Evolutionary conservation across 176 grass and related monocot genomes (phyloP), one percentile per base, ranked within the genome.

Genomic region (Puccinellia tenuiflora): DNA sequence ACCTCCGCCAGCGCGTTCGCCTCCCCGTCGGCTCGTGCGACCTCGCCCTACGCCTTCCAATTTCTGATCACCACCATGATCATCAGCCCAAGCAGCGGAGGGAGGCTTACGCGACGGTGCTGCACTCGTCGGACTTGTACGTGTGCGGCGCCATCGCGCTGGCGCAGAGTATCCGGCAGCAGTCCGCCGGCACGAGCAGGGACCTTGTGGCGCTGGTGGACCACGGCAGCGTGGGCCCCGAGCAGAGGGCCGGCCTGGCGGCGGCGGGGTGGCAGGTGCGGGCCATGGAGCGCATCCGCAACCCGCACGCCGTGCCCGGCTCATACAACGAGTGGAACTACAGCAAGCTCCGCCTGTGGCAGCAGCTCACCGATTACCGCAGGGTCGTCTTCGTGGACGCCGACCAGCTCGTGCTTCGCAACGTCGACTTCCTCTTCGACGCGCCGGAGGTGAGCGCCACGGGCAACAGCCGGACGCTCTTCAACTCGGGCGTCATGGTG

Each of bases 261-360:
- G 70, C 84, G 13, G 91, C 91, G 0, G 94, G 91, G 1, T 96
- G 94, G 94, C 81, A 89, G 73, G 83, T 93, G 18, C 71, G 80
- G 1, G 67, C 68, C 5, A 86, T 88, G 6, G 59, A 76, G 65
- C 74, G 94, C 43, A 96, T 96, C 83, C 80, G 90, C 30, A 93
- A 96, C 77, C 94, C 94, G 1, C 90, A 75, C 42, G 94, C 94
- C 6, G 55, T 54, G 54, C 42, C 53, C 4, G 76, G 85, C 52
- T 38, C 94, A 13, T 96, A 93, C 66, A 96, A 96, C 66, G 94
- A 96, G 78, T 96, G 88, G 88, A 96, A 93, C 85, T 93, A 96
- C 65, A 96, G 94, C 88, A 96, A 96, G 84, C 88, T 96, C 83
- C 86, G 91, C 42, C 84, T 96, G 17, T 96, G 94, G 94, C 94